Percentiles rank a stretch among this genome's conserved stretches.
These are phyloP conservation scores for Trametes hirsuta DNA, from an alignment of 1,284 basidiomycete species.

Conservation along the genomic window DNA sequence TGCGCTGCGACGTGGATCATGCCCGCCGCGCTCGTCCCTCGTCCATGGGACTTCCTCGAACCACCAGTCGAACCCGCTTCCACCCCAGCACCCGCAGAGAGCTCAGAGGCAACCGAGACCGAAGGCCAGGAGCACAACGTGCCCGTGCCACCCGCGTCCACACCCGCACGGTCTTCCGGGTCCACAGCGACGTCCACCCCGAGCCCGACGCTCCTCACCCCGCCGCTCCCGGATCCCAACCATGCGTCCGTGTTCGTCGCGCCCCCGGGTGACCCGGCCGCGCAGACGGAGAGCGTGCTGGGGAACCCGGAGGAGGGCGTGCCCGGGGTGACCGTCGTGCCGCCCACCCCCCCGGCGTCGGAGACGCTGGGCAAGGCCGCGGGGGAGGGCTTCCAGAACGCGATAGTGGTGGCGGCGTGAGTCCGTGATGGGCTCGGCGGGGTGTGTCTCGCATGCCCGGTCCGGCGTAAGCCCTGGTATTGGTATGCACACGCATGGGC, in stretches of 20 bases:
- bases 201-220: constrained; percentile 17
- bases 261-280: constrained; percentile 14
- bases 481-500: not conserved
- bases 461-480: too few species aligned
- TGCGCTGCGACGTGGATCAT: constrained; percentile 86
- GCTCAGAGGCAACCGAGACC: not conserved
- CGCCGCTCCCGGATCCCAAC: constrained; percentile 12
- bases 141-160: constrained; percentile 8
- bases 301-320: constrained; percentile 20
- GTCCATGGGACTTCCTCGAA: constrained; percentile 74
- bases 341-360: constrained; percentile 33
- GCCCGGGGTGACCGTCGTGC: constrained; percentile 33
- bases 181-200: not conserved
- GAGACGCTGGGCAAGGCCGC: constrained; percentile 19
- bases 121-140: not conserved
- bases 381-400: not conserved
- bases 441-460: not conserved
- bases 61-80: constrained; percentile 33
- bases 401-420: not conserved
- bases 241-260: constrained; percentile 18
- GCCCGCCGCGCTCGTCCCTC: constrained; percentile 75
- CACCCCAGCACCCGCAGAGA: not conserved
- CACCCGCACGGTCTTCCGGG: not conserved
- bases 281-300: constrained; percentile 7
- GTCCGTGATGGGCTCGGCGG: not conserved